Base-by-base conservation (phyloP, 805 yeast species). In the Myxozyma neotropica region DNA sequence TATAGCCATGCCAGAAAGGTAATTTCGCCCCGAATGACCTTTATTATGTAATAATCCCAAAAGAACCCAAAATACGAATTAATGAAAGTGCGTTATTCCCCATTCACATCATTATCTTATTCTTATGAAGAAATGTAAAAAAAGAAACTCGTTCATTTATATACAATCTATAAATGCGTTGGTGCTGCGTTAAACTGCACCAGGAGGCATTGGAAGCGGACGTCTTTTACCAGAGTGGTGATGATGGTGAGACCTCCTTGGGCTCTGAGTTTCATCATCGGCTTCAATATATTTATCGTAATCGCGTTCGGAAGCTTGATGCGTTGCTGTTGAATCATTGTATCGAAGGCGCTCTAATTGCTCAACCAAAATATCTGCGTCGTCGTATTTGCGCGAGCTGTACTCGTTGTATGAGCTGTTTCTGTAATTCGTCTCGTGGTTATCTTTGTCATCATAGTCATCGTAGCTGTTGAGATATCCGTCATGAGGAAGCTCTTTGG, bases 141-240 rank as follows among this genome's bases (percentile, higher is more conserved):
- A 3, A 21, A 42, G n/a, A 19, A 23, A 21, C n/a, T n/a, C 6
- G 2, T 42, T 3, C 21, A 19, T 8, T 3, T 19, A 8, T 42
- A 42, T 19, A 8, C 10, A 8, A 26, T 29, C 33, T 29, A 29
- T 29, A 29, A 29, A 29, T 29, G 33, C 10, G 33, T 10, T 10
- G 33, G 10, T 29, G 33, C 33, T 7, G 15, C 1, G 39, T n/a
- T 19, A 46, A 29, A 7, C 10, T 4, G 13, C 23, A 3, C 50
- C 50, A 29, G 50, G 50, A 10, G 50, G 50, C 38, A 31, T 27
- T 23, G 50, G 50, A 21, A 46, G 39, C 15, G 50, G 50, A 3
- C 50, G 50, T n/a, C 50, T 19, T 4, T 19, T 36, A 29, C 38
- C 50, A 12, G 50, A n/a, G 2, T 35, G 39, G 19, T 26, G 47